A percentile compares a stretch with the other conserved stretches of the same genome.
These are phyloP conservation scores for Schizonepeta tenuifolia DNA, from an alignment of 257 asterid species.

Conservation along the genomic window DNA sequence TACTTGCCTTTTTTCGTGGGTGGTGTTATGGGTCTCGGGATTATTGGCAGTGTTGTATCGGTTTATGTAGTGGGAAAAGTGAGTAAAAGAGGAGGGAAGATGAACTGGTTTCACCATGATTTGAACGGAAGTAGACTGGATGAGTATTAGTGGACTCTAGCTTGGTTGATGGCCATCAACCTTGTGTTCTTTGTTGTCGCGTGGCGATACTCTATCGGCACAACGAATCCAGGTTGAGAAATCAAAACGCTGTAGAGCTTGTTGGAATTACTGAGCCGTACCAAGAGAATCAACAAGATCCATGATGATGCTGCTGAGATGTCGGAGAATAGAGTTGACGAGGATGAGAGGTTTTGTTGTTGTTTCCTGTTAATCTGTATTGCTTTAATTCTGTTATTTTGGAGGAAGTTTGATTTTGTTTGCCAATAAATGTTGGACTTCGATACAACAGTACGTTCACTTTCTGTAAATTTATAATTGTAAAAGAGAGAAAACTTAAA, in stretches of 20 bases:
- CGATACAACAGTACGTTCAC: too few relatives aligned
- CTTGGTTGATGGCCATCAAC: slow-evolving; percentile 49
- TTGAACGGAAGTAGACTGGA: slow-evolving; percentile 51
- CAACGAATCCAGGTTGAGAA: slow-evolving; percentile 34
- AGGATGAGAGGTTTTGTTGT: not conserved
- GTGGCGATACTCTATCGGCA: slow-evolving; percentile 35
- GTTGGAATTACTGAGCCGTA: slow-evolving; percentile 36
- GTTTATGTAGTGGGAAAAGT: slow-evolving; percentile 48
- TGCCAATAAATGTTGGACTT: too few relatives aligned
- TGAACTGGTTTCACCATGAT: slow-evolving; percentile 51
- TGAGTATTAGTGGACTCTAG: slow-evolving; percentile 50
- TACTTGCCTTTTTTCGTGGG: slow-evolving; percentile 25
- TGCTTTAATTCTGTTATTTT: too few relatives aligned
- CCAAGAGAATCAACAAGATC: slow-evolving; percentile 24
- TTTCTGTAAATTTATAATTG: too few relatives aligned
- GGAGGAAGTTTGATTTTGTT: too few relatives aligned
- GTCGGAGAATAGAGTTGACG: too few relatives aligned
- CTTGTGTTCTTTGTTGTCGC: slow-evolving; percentile 40
- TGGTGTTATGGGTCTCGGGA: slow-evolving; percentile 39
- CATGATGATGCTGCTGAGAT: slow-evolving; percentile 34
- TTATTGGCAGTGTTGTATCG: slow-evolving; percentile 36
- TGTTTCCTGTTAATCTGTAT: not conserved
- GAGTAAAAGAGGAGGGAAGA: slow-evolving; percentile 43
- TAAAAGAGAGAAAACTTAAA: too few relatives aligned
- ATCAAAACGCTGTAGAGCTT: slow-evolving; percentile 20